phyloP scores from a whole-genome alignment of 2,329 filamentous ascomycete genomes.

The Emmonsia crescens region DNA sequence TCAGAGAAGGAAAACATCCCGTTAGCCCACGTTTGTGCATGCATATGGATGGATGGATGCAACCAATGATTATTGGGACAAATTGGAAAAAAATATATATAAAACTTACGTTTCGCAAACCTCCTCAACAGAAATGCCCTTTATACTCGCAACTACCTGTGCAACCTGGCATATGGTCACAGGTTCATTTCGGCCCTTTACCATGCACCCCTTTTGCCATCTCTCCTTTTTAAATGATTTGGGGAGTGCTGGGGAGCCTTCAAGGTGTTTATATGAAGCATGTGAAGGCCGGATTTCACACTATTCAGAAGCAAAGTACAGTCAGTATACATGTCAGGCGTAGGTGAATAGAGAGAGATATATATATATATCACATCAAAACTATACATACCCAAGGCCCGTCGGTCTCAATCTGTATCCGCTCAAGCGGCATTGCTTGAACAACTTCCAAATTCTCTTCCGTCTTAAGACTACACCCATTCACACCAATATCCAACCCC shows the following conservation, averaged over 20 bases:
- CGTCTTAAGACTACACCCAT: slow-evolving; percentile 94
- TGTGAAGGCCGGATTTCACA: slow-evolving; percentile 89
- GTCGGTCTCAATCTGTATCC: slow-evolving; percentile 90
- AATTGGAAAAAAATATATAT: slow-evolving; percentile 5
- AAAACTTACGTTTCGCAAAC: slow-evolving; percentile 63
- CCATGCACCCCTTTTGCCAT: slow-evolving; percentile 75
- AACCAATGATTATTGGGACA: neutral
- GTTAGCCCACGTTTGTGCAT: neutral
- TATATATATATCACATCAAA: too few species aligned
- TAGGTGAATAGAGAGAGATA: neutral
- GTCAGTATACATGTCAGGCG: neutral
- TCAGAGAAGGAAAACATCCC: neutral
- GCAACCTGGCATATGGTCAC: slow-evolving; percentile 78
- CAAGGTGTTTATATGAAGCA: slow-evolving; percentile 65
- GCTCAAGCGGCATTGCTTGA: slow-evolving; percentile 62
- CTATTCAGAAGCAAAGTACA: slow-evolving; percentile 25
- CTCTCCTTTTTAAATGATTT: slow-evolving; percentile 93
- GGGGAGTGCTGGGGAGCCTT: slow-evolving; percentile 59
- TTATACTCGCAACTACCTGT: slow-evolving; percentile 78
- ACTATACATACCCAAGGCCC: slow-evolving; percentile 60
- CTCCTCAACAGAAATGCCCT: slow-evolving; percentile 66
- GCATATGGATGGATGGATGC: too few species aligned
- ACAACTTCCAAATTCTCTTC: slow-evolving; percentile 82
- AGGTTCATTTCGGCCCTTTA: slow-evolving; percentile 92
- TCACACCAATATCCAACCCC: slow-evolving; percentile 85